phyloP scores from a whole-genome alignment of 164 flowering plant genomes.

The Cinnamomum micranthum region DNA sequence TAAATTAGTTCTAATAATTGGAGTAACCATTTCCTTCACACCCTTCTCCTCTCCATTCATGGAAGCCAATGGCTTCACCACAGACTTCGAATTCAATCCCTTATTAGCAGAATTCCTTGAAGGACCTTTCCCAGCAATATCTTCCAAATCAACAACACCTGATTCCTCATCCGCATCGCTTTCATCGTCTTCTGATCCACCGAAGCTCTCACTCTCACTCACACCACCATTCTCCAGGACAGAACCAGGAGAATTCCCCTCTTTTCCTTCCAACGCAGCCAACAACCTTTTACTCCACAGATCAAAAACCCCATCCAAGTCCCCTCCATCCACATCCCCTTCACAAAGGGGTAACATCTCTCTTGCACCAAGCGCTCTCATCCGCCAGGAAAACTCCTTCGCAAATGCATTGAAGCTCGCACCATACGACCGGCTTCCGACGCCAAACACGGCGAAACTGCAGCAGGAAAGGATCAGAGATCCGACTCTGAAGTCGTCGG shows the following conservation, averaged over 20 bases:
- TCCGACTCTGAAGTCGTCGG: conserved; percentile 81
- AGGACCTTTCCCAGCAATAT: conserved; percentile 88
- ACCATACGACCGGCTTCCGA: conserved; percentile 79
- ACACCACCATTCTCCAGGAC: conserved; percentile 20
- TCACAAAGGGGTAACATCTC: conserved; percentile 57
- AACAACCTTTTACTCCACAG: conserved; percentile 57
- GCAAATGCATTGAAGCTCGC: conserved; percentile 66
- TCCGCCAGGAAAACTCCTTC: conserved; percentile 39
- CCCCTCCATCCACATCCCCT: conserved; percentile 81
- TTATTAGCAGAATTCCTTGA: conserved; percentile 36
- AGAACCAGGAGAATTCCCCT: conserved; percentile 12
- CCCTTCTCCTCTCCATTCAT: conserved; percentile 51
- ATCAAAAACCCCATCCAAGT: conserved; percentile 65
- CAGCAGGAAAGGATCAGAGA: conserved; percentile 53
- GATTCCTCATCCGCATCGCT: conserved; percentile 36
- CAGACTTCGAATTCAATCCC: not conserved
- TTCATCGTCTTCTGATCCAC: conserved; percentile 31
- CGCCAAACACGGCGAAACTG: conserved; percentile 81
- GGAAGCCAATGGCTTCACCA: not conserved
- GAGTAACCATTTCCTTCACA: conserved; percentile 82
- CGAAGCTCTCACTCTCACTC: conserved; percentile 35
- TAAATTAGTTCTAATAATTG: conserved; percentile 75
- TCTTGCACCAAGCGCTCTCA: conserved; percentile 61
- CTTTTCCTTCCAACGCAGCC: conserved; percentile 38
- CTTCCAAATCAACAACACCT: conserved; percentile 81